phyloP scores from a whole-genome alignment of 148 eudicot genomes.

The Amaranthus hypochondriacus region DNA sequence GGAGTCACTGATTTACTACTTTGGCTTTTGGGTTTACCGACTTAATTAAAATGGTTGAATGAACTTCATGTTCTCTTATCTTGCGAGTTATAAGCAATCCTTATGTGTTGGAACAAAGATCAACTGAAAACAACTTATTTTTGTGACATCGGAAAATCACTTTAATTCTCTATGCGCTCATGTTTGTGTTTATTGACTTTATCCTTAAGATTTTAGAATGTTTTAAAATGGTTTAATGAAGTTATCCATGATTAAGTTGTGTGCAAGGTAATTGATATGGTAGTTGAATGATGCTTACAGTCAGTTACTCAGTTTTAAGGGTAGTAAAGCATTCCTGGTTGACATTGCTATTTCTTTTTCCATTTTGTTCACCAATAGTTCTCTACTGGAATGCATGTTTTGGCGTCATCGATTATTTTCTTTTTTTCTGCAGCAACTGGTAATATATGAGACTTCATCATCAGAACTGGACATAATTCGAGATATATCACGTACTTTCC shows the following conservation, averaged over 20 bases:
- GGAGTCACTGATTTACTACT: background rate
- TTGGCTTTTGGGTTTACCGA: background rate
- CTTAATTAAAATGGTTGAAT: background rate
- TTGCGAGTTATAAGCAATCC: background rate
- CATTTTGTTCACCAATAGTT: background rate
- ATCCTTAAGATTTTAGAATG: background rate
- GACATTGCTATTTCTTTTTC: background rate
- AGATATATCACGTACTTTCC: conserved; percentile 97
- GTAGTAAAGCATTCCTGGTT: background rate
- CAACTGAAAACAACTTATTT: background rate
- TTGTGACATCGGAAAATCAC: background rate
- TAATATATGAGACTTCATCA: conserved; percentile 92
- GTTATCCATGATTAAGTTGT: background rate
- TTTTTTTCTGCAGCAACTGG: conserved; percentile 75
- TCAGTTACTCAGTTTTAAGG: background rate
- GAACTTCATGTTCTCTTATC: background rate
- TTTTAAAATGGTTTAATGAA: background rate
- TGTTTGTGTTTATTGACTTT: background rate
- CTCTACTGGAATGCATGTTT: background rate
- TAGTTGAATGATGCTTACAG: background rate
- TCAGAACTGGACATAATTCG: conserved; percentile 94
- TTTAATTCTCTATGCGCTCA: background rate
- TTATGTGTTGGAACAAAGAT: background rate
- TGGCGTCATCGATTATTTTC: background rate
- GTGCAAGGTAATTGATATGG: background rate